Evolutionary conservation across 176 grass and related monocot genomes (phyloP).

Genomic region (Oryza officinalis): DNA sequence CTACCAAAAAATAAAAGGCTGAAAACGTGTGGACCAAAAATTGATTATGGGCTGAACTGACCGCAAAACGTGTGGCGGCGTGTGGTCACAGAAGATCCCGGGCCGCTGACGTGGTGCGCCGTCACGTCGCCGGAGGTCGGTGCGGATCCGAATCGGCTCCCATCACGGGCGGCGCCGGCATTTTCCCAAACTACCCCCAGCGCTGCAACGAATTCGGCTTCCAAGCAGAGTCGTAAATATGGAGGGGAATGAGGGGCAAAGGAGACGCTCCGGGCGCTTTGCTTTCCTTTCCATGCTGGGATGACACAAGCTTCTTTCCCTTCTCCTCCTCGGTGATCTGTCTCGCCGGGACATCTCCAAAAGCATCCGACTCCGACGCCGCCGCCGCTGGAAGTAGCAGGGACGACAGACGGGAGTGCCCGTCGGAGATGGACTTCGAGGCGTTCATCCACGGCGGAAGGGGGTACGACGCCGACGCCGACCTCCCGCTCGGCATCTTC

Average conservation of each 20-base stretch:
- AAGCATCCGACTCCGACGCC: constrained; percentile 33
- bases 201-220: background rate
- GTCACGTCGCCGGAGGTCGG: constrained; percentile 31
- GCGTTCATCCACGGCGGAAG: constrained; percentile 39
- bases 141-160: constrained; percentile 71
- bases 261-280: too few relatives aligned
- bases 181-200: constrained; percentile 27
- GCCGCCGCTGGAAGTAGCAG: background rate
- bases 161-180: constrained; percentile 25
- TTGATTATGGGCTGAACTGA: too few relatives aligned
- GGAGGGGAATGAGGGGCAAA: background rate
- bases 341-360: constrained; percentile 25
- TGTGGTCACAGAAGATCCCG: too few relatives aligned
- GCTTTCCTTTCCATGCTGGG: too few relatives aligned
- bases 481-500: constrained; percentile 26
- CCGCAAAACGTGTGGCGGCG: too few relatives aligned
- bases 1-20: too few relatives aligned
- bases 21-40: too few relatives aligned
- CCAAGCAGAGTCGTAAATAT: background rate
- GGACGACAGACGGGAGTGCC: constrained; percentile 15
- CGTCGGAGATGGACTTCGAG: constrained; percentile 68
- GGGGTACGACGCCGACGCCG: background rate
- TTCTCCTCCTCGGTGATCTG: background rate
- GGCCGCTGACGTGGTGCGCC: constrained; percentile 9
- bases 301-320: background rate